A percentile compares a stretch with the other conserved stretches of the same genome.
phyloP scores from a whole-genome alignment of 2,329 filamentous ascomycete species.

The Trichophaea hybrida region DNA sequence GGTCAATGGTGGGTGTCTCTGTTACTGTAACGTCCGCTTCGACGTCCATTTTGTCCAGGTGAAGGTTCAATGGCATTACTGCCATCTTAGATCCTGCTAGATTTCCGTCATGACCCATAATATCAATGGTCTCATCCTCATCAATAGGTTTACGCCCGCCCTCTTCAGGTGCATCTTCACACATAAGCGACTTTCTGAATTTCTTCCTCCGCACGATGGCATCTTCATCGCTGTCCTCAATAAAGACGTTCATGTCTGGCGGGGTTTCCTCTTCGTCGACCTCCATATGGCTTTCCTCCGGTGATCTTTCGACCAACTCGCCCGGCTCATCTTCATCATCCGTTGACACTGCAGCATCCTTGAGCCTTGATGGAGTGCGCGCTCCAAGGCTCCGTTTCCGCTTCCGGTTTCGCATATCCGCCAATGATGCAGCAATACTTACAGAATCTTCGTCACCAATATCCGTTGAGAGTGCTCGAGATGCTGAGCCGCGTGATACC shows the following conservation, averaged over 20 bases:
- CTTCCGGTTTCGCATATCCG: slow-evolving; percentile 37
- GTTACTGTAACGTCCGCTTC: slow-evolving; percentile 23
- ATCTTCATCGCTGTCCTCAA: slow-evolving; percentile 11
- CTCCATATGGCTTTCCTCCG: slow-evolving; percentile 6
- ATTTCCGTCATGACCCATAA: slow-evolving; percentile 32
- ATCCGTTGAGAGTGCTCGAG: slow-evolving; percentile 20
- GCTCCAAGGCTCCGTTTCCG: slow-evolving; percentile 77
- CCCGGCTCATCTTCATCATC: slow-evolving; percentile 25
- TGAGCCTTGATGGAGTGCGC: slow-evolving; percentile 58
- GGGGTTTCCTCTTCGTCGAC: slow-evolving; percentile 1
- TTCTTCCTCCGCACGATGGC: slow-evolving; percentile 10
- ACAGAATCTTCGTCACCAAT: slow-evolving; percentile 55
- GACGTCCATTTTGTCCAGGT: slow-evolving; percentile 24
- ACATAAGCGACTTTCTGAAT: neutral
- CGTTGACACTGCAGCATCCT: slow-evolving; percentile 33
- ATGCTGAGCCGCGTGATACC: slow-evolving; percentile 15
- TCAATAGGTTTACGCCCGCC: slow-evolving; percentile 14
- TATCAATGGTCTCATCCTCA: slow-evolving; percentile 27
- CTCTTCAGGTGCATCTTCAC: slow-evolving; percentile 1
- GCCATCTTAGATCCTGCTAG: neutral
- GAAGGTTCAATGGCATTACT: neutral
- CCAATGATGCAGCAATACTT: slow-evolving; percentile 41
- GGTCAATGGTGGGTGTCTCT: slow-evolving; percentile 32
- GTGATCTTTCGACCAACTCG: neutral
- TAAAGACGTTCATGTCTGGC: slow-evolving; percentile 5